Conservation (phyloP, 2,329 filamentous ascomycete species). For the Coniochaeta ligniaria region DNA sequence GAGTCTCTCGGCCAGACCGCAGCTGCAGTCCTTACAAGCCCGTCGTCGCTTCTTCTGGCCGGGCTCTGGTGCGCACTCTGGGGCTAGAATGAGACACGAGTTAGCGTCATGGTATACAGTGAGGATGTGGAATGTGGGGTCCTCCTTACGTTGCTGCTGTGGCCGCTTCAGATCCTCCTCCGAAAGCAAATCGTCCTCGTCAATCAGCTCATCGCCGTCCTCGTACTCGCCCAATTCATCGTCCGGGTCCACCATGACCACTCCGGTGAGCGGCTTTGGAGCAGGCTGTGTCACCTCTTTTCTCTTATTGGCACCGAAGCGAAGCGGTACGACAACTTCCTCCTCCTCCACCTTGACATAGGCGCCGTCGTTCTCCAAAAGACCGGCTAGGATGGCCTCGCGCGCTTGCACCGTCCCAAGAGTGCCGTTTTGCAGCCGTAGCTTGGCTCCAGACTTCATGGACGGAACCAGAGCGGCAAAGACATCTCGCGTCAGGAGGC, state of each 20-base stretch:
- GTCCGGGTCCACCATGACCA: background rate
- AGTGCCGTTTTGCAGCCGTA: constrained; percentile 62
- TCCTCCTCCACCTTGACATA: constrained; percentile 66
- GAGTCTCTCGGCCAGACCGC: constrained; percentile 78
- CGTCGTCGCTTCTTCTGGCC: constrained; percentile 69
- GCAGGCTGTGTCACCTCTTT: constrained; percentile 13
- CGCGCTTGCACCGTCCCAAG: constrained; percentile 47
- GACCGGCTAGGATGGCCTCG: constrained; percentile 80
- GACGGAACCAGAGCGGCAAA: constrained; percentile 63
- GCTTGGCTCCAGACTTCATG: constrained; percentile 60
- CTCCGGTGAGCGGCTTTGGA: constrained; percentile 27
- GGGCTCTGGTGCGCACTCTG: constrained; percentile 79
- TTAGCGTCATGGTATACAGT: constrained; percentile 13
- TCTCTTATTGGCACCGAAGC: constrained; percentile 58
- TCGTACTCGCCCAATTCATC: constrained; percentile 46
- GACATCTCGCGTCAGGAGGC: constrained; percentile 58
- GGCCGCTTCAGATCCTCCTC: constrained; percentile 76
- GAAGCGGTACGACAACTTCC: constrained; percentile 54
- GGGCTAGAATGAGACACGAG: constrained; percentile 39
- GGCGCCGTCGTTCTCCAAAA: constrained; percentile 58
- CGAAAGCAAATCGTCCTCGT: constrained; percentile 80
- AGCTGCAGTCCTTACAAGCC: constrained; percentile 97
- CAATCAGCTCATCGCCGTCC: constrained; percentile 77
- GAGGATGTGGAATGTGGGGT: background rate
- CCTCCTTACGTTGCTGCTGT: constrained; percentile 68